Conservation (phyloP, 2,329 filamentous ascomycete species). For the Xylariales sp. region DNA sequence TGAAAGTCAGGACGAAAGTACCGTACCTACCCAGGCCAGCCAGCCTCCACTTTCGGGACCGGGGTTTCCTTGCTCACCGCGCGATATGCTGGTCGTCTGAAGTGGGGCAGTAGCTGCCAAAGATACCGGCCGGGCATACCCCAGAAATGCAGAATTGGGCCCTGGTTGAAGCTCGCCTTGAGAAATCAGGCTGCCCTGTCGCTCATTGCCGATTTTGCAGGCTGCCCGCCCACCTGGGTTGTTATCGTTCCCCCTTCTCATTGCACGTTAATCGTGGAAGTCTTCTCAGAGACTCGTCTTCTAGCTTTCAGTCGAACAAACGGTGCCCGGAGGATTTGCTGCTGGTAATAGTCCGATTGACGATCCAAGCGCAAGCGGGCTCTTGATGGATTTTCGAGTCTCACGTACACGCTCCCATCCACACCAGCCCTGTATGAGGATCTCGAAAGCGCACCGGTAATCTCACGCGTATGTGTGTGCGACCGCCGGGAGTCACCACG, state of each 20-base stretch:
- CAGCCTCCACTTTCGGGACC: too few relatives aligned
- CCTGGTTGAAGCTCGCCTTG: too few relatives aligned
- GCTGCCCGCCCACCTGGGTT: background rate
- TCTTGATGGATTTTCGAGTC: background rate
- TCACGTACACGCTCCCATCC: too few relatives aligned
- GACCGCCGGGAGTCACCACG: slow-evolving; percentile 18
- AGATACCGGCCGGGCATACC: slow-evolving; percentile 1
- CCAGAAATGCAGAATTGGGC: too few relatives aligned
- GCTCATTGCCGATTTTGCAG: slow-evolving; percentile 5
- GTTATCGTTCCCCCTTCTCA: background rate
- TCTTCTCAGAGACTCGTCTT: background rate
- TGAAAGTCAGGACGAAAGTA: too few relatives aligned
- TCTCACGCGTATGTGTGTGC: slow-evolving; percentile 22
- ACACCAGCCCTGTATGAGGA: slow-evolving; percentile 19
- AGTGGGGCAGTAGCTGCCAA: background rate
- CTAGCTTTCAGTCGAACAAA: background rate
- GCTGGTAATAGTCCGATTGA: background rate
- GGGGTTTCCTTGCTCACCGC: slow-evolving; percentile 1
- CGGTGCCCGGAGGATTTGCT: background rate
- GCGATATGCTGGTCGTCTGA: background rate
- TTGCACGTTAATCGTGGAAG: background rate
- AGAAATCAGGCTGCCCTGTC: background rate
- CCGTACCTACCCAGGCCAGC: too few relatives aligned
- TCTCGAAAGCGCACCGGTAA: slow-evolving; percentile 23
- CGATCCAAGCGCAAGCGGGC: too few relatives aligned